A percentile compares a stretch with the other conserved stretches of the same genome.
These are phyloP conservation scores for Ilyonectria robusta DNA, from an alignment of 2,329 filamentous ascomycete species.

Conservation along the genomic window DNA sequence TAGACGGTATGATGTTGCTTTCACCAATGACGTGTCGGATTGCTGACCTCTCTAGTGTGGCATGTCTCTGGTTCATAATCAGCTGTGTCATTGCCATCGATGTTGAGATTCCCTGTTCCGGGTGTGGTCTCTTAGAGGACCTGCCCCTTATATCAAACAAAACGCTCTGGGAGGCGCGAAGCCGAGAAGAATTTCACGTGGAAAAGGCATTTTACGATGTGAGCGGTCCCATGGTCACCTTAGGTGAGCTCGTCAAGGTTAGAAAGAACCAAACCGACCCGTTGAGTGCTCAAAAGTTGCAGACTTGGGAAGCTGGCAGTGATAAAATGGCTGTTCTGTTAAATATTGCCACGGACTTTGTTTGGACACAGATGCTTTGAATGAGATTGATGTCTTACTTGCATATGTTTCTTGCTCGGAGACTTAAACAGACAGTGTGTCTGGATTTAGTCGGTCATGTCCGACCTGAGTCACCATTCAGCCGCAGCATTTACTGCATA, in stretches of 20 bases:
- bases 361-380: constrained; percentile 21
- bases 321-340: constrained; percentile 45
- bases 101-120: constrained; percentile 13
- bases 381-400: not conserved
- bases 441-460: too few species aligned
- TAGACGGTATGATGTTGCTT: constrained; percentile 34
- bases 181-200: constrained; percentile 41
- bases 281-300: constrained; percentile 30
- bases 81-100: constrained; percentile 42
- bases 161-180: constrained; percentile 46
- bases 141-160: constrained; percentile 40
- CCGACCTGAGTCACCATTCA: too few species aligned
- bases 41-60: constrained; percentile 30
- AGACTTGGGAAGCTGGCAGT: constrained; percentile 44
- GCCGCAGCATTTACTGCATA: too few species aligned
- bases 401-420: too few species aligned
- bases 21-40: rapidly evolving
- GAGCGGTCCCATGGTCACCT: constrained; percentile 25
- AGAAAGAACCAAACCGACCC: not conserved
- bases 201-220: constrained; percentile 41
- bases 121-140: constrained; percentile 11
- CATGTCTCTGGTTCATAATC: constrained; percentile 45
- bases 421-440: too few species aligned
- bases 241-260: constrained; percentile 38
- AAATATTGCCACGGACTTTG: constrained; percentile 43